phyloP scores from a whole-genome alignment of 2,329 filamentous ascomycete species.

The Trichoderma koningii region DNA sequence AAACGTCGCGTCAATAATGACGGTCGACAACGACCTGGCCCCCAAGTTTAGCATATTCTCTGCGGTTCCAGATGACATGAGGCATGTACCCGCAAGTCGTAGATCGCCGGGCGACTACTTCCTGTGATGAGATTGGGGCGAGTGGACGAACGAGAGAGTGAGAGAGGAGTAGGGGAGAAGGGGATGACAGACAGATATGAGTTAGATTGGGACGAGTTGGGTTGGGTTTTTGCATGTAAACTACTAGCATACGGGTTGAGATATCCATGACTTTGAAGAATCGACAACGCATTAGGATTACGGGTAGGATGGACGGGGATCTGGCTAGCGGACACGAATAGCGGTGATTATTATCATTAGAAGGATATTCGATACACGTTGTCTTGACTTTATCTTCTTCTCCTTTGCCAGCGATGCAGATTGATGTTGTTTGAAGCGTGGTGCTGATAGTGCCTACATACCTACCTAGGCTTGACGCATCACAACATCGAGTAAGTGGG shows the following conservation, averaged over 20 bases:
- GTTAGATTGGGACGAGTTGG: constrained; percentile 34
- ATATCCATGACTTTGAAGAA: constrained; percentile 45
- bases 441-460: not conserved
- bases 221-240: constrained; percentile 43
- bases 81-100: constrained; percentile 74
- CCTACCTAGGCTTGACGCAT: not conserved
- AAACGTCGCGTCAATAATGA: constrained; percentile 96
- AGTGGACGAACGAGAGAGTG: not conserved
- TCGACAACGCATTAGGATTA: constrained; percentile 31
- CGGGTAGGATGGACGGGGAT: constrained; percentile 27
- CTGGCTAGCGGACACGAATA: constrained; percentile 22
- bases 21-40: constrained; percentile 78
- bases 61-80: constrained; percentile 81
- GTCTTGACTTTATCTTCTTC: not conserved
- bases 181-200: not conserved
- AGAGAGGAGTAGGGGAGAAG: not conserved
- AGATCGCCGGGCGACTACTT: constrained; percentile 72
- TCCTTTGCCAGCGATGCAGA: not conserved
- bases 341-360: constrained; percentile 12
- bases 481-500: not conserved
- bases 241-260: constrained; percentile 44
- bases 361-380: constrained; percentile 4
- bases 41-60: constrained; percentile 93
- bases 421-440: not conserved
- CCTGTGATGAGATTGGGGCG: constrained; percentile 48